These are phyloP conservation scores for Phyllosticta citriasiana DNA, from an alignment of 2,329 filamentous ascomycete species.

Conservation along the genomic window DNA sequence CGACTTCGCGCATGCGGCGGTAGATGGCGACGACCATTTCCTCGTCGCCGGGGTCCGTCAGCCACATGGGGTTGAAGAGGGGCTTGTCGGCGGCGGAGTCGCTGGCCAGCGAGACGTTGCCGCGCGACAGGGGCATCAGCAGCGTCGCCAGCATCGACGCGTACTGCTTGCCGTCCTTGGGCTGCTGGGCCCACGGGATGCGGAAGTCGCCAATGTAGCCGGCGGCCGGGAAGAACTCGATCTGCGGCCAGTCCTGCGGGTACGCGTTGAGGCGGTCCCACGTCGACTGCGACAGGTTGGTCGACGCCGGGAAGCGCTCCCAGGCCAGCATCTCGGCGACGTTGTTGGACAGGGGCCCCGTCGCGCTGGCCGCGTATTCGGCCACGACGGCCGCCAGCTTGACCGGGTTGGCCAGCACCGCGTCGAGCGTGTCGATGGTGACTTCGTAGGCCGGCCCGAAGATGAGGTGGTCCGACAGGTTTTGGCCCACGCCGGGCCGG, in stretches of 20 bases:
- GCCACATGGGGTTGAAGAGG: constrained; percentile 26
- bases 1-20: constrained; percentile 22
- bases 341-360: constrained; percentile 16
- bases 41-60: constrained; percentile 22
- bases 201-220: constrained; percentile 15
- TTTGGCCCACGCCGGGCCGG: constrained; percentile 19
- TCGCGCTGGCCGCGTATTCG: constrained; percentile 12
- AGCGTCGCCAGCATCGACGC: constrained; percentile 23
- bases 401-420: constrained; percentile 13
- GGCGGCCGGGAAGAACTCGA: constrained; percentile 18
- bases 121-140: constrained; percentile 25
- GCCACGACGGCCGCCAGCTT: constrained; percentile 14
- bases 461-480: constrained; percentile 21
- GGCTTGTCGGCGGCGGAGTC: constrained; percentile 19
- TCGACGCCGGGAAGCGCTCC: constrained; percentile 11
- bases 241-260: constrained; percentile 15
- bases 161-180: constrained; percentile 22
- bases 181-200: constrained; percentile 15
- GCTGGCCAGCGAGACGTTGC: constrained; percentile 23
- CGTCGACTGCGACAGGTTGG: constrained; percentile 11
- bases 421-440: constrained; percentile 14
- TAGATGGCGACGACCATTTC: constrained; percentile 23
- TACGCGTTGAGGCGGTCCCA: neutral
- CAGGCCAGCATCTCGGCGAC: constrained; percentile 18
- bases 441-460: constrained; percentile 17